Conservation (phyloP, 352 stramenopile genomes). For the Phytophthora palmivora region DNA sequence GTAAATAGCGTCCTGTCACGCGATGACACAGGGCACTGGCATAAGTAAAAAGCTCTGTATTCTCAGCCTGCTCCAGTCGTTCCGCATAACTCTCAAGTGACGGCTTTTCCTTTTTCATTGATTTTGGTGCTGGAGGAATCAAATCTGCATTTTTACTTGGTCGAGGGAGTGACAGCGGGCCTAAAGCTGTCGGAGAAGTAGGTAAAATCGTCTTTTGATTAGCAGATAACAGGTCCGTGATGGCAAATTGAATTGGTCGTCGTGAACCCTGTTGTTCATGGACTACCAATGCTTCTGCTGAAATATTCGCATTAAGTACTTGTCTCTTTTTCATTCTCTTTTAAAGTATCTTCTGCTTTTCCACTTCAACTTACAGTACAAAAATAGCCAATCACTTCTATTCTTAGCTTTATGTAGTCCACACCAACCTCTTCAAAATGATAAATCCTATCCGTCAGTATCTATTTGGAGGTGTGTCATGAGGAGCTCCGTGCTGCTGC, state of each 20-base stretch:
- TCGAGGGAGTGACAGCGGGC: slow-evolving; percentile 23
- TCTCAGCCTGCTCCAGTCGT: slow-evolving; percentile 55
- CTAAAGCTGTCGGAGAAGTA: slow-evolving; percentile 6
- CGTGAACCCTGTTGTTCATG: slow-evolving; percentile 7
- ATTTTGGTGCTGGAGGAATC: slow-evolving; percentile 18
- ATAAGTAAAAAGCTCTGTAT: slow-evolving; percentile 74
- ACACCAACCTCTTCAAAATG: slow-evolving; percentile 2
- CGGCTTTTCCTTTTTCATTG: slow-evolving; percentile 2
- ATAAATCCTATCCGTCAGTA: too few relatives aligned
- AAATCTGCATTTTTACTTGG: slow-evolving; percentile 8
- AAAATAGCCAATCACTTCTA: slow-evolving; percentile 3
- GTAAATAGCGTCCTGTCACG: slow-evolving; percentile 69
- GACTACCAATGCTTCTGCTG: slow-evolving; percentile 31
- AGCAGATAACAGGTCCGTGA: slow-evolving; percentile 40
- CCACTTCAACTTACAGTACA: slow-evolving; percentile 7
- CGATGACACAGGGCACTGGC: slow-evolving; percentile 70
- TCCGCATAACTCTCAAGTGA: slow-evolving; percentile 43
- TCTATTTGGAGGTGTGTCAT: slow-evolving; percentile 12
- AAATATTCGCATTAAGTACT: slow-evolving; percentile 46
- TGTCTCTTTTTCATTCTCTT: slow-evolving; percentile 18
- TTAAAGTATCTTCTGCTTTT: background rate
- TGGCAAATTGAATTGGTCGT: slow-evolving; percentile 31
- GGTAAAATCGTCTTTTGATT: slow-evolving; percentile 19
- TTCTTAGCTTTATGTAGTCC: slow-evolving; percentile 8
- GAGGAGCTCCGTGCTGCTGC: slow-evolving; percentile 14